Conservation (phyloP, 75 land plant genomes). For the Larix kaempferi region DNA sequence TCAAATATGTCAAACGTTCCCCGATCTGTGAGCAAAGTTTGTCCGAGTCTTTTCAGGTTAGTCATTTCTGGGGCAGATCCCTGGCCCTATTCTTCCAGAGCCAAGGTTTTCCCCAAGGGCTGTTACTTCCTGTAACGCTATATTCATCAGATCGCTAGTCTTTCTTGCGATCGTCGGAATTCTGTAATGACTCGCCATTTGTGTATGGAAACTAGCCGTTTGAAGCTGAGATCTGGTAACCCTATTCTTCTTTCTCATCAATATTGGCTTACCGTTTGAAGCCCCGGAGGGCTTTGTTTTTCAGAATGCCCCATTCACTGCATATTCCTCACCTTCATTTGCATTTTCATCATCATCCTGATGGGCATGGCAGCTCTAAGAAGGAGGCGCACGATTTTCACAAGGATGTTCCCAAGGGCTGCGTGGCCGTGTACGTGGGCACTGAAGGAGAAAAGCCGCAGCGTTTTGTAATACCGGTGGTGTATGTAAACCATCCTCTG, state of each 20-base stretch:
- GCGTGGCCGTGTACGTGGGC: conserved; percentile 57
- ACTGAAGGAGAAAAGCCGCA: conserved; percentile 43
- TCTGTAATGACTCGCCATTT: no score
- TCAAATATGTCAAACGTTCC: no score
- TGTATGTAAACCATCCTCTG: conserved; percentile 58
- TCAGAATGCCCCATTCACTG: conserved; percentile 5
- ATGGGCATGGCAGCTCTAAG: not conserved
- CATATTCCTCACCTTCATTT: conserved; percentile 29
- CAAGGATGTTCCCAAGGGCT: conserved; percentile 53
- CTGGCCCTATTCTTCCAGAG: no score
- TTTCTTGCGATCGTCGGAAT: no score
- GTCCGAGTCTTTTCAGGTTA: no score
- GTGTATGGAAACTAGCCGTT: no score
- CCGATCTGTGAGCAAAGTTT: no score
- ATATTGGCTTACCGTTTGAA: not conserved
- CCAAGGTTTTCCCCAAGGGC: no score
- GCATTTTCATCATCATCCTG: not conserved
- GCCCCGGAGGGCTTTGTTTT: not conserved
- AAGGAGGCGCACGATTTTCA: not conserved
- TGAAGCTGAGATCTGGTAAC: not conserved
- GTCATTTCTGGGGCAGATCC: no score
- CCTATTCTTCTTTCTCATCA: not conserved
- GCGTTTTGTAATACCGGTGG: conserved; percentile 61
- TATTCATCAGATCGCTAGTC: no score
- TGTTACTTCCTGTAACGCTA: no score